Percentiles rank a stretch among this genome's conserved stretches.
phyloP scores from a whole-genome alignment of 2,329 filamentous ascomycete genomes.

The Helicocarpus griseus region DNA sequence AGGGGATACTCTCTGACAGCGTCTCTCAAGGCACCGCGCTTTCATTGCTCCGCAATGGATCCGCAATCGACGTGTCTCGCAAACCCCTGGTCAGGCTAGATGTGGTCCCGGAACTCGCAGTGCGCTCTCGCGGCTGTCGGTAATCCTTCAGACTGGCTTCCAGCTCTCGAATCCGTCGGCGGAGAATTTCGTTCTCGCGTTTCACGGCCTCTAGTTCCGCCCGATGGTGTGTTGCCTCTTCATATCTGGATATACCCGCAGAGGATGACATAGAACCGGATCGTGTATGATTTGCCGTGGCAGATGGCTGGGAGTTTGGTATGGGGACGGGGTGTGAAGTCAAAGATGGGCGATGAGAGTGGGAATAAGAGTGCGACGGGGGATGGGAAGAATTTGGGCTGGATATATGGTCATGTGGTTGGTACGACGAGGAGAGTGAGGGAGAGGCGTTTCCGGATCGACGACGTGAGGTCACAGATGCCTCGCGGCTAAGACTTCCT shows the following conservation, averaged over 20 bases:
- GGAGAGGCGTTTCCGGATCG: slow-evolving; percentile 24
- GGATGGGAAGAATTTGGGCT: slow-evolving; percentile 18
- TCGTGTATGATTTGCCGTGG: slow-evolving; percentile 12
- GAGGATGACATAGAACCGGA: slow-evolving; percentile 22
- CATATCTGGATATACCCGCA: slow-evolving; percentile 27
- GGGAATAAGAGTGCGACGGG: slow-evolving; percentile 22
- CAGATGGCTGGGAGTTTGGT: slow-evolving; percentile 8
- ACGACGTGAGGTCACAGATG: slow-evolving; percentile 31
- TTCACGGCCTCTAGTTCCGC: slow-evolving; percentile 36
- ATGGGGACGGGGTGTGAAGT: slow-evolving; percentile 1
- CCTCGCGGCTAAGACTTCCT: slow-evolving; percentile 30
- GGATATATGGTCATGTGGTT: slow-evolving; percentile 17
- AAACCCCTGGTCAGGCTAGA: slow-evolving; percentile 11
- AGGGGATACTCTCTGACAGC: too few species aligned
- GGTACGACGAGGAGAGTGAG: slow-evolving; percentile 21
- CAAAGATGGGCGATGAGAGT: slow-evolving; percentile 16
- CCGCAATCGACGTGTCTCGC: slow-evolving; percentile 11
- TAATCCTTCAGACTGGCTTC: slow-evolving; percentile 29
- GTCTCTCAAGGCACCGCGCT: neutral
- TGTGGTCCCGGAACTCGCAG: slow-evolving; percentile 1
- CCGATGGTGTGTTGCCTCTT: slow-evolving; percentile 33
- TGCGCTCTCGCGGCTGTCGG: slow-evolving; percentile 14
- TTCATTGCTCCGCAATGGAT: slow-evolving; percentile 5
- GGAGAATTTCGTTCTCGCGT: slow-evolving; percentile 38
- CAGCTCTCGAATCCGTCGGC: slow-evolving; percentile 35